Conservation (phyloP, 352 stramenopile genomes). For the Globisporangium rhizosaccharum region DNA sequence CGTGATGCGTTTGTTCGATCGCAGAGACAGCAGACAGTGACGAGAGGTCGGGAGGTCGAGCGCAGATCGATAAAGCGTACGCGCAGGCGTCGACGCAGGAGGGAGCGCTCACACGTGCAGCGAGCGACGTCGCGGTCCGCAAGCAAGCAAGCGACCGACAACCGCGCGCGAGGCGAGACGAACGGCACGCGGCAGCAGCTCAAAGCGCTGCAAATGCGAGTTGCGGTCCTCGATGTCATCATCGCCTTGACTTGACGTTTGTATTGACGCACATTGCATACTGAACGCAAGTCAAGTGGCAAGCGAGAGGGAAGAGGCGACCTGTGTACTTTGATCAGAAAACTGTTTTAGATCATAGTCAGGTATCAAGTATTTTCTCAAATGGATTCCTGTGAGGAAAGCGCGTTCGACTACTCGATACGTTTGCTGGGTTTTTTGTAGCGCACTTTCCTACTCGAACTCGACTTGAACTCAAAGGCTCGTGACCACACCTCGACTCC, state of each 20-base stretch:
- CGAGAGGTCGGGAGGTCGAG: too few species aligned
- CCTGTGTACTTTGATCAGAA: neutral
- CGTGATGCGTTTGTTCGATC: constrained; percentile 1
- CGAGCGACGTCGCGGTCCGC: neutral
- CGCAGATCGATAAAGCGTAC: neutral
- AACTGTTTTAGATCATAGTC: neutral
- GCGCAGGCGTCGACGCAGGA: too few species aligned
- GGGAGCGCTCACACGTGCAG: too few species aligned
- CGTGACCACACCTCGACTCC: neutral
- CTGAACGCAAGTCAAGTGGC: neutral
- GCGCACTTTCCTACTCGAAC: neutral
- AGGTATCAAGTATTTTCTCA: rapidly evolving
- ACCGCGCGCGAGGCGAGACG: neutral
- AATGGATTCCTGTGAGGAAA: neutral
- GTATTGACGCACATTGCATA: neutral
- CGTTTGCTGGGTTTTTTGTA: neutral
- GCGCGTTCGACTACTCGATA: neutral
- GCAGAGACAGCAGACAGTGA: neutral
- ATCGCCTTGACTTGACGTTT: neutral
- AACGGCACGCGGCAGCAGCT: neutral
- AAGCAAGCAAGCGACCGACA: neutral
- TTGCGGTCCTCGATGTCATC: neutral
- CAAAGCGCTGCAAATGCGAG: neutral
- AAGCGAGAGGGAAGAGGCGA: neutral
- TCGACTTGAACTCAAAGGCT: neutral